phyloP scores from a whole-genome alignment of 129 eudicot genomes.

The Apium graveolens region DNA sequence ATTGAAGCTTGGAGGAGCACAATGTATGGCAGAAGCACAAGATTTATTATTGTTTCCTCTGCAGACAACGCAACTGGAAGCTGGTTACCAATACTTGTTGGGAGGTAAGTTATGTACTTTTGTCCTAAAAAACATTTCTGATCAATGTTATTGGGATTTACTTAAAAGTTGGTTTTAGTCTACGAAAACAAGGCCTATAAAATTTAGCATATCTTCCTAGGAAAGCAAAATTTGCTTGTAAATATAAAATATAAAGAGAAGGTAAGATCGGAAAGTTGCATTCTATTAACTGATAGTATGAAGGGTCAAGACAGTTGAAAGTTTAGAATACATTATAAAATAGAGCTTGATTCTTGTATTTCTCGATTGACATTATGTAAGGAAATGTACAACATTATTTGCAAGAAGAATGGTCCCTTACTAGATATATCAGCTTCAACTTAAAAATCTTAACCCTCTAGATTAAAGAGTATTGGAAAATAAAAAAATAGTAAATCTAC shows the following conservation, averaged over 20 bases:
- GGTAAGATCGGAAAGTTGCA: neutral
- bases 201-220: neutral
- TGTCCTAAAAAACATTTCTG: neutral
- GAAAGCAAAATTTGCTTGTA: neutral
- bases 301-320: neutral
- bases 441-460: slow-evolving; percentile 12
- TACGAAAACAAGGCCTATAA: neutral
- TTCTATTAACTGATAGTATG: neutral
- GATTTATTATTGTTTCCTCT: neutral
- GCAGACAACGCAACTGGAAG: neutral
- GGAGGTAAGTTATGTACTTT: neutral
- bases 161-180: neutral
- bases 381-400: slow-evolving; percentile 24
- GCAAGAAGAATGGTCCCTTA: slow-evolving; percentile 23
- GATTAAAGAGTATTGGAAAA: neutral
- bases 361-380: neutral
- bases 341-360: neutral
- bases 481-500: slow-evolving; percentile 13
- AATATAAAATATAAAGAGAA: neutral
- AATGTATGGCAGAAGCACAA: neutral
- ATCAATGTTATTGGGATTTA: neutral
- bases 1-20: neutral
- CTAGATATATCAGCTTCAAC: slow-evolving; percentile 27
- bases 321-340: neutral
- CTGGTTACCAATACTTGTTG: neutral